phyloP scores from a whole-genome alignment of 2,329 filamentous ascomycete species.

The Tolypocladium sp. region DNA sequence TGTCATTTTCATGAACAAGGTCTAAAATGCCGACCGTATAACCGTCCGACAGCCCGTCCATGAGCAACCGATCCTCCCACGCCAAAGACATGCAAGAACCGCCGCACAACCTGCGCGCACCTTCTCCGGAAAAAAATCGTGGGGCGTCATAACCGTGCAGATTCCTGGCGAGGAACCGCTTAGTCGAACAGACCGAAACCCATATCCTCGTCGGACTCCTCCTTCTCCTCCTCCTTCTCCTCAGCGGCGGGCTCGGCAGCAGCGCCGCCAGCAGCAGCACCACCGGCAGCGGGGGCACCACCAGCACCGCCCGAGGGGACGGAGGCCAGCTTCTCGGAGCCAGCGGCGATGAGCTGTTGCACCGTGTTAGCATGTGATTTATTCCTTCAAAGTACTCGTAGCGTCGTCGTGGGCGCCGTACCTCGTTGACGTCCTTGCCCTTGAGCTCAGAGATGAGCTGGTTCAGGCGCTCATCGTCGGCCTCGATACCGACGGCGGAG shows the following conservation, averaged over 20 bases:
- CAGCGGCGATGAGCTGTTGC: constrained; percentile 76
- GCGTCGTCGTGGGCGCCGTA: constrained; percentile 33
- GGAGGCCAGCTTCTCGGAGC: constrained; percentile 89
- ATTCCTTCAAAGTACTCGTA: neutral
- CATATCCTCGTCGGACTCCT: constrained; percentile 68
- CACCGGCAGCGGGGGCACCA: constrained; percentile 58
- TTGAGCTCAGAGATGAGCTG: constrained; percentile 84
- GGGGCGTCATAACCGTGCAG: constrained; percentile 19
- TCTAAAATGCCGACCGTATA: constrained; percentile 15
- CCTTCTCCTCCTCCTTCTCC: constrained; percentile 77
- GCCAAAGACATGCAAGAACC: constrained; percentile 20
- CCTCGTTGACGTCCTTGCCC: constrained; percentile 89
- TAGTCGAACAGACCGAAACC: constrained; percentile 71
- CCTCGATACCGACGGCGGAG: constrained; percentile 89
- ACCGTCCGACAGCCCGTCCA: constrained; percentile 18
- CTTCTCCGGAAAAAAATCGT: constrained; percentile 25
- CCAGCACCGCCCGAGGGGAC: constrained; percentile 86
- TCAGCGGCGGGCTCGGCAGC: constrained; percentile 54
- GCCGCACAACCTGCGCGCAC: constrained; percentile 20
- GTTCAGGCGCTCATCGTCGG: constrained; percentile 76
- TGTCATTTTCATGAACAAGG: constrained; percentile 19
- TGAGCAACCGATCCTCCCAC: constrained; percentile 20
- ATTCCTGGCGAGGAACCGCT: constrained; percentile 26
- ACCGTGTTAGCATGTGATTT: constrained; percentile 9
- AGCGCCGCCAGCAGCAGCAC: constrained; percentile 58